Evolutionary conservation across 306 rosid species (phyloP), one percentile per base, ranked within the genome.

Genomic region (Prunus dulcis): DNA sequence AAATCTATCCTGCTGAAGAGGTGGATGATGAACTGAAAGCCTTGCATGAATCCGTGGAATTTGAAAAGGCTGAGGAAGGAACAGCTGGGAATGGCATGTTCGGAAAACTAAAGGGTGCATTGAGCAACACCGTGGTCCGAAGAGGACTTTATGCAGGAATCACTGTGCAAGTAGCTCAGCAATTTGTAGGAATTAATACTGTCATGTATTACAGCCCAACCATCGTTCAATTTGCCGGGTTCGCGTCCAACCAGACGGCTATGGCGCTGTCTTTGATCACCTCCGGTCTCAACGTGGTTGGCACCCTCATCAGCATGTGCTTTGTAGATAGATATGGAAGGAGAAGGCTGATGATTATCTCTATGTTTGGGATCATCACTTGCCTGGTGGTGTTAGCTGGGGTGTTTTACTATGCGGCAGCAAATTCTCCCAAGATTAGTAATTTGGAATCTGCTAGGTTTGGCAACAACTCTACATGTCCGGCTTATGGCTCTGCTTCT

Each of bases 191-290:
- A 2, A 91, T 93, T 20, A 93, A 91, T 57, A 88, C 97, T 0
- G 98, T 93, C 78, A 87, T 91, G 97, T 93, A 91, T 72, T 91
- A 93, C 90, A 87, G 92, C 56, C 98, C 97, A 17, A 88, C 89
- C 32, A 90, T 93, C 9, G 90, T 93, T 76, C 98, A 93, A 69
- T 86, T 93, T 61, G 96, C 97, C 0, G 98, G 98, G 18, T 87
- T 84, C 17, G 94, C 96, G 52, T 88, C 93, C 12, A 91, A 91
- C 65, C 84, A 84, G 50, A 90, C 90, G 5, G 97, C 96, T 14
- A 85, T 91, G 50, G 91, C 93, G 14, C 94, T 91, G 22, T 93
- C 98, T 57, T 89, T 93, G 13, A 73, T 90, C 60, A 91, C 96
- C 52, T 87, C 97, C 14, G 91, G 96, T 50, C 80, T 94, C 46